phyloP scores from a whole-genome alignment of 805 yeast species.

The Ogataea haglerorum region DNA sequence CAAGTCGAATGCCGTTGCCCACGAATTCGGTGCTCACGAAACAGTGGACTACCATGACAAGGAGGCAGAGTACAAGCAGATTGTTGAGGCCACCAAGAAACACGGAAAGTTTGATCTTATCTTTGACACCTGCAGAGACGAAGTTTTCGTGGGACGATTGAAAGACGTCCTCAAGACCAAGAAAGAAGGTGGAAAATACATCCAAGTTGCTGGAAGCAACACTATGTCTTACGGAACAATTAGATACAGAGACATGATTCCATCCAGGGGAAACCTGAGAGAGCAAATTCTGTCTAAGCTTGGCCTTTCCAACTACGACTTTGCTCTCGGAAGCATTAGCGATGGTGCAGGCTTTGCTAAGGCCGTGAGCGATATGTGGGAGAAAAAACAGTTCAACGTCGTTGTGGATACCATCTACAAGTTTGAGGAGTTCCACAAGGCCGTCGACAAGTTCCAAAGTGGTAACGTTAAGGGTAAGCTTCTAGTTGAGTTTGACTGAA shows the following conservation, averaged over 20 bases:
- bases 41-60: slow-evolving; percentile 53
- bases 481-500: slow-evolving; percentile 35
- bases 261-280: slow-evolving; percentile 19
- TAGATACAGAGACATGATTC: slow-evolving; percentile 24
- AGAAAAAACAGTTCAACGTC: slow-evolving; percentile 41
- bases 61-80: slow-evolving; percentile 34
- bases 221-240: slow-evolving; percentile 35
- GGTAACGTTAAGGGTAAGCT: slow-evolving; percentile 66
- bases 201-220: slow-evolving; percentile 56
- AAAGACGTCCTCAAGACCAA: slow-evolving; percentile 43
- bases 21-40: slow-evolving; percentile 51
- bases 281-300: slow-evolving; percentile 13
- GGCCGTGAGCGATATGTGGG: slow-evolving; percentile 43
- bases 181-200: slow-evolving; percentile 45
- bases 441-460: slow-evolving; percentile 44
- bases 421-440: slow-evolving; percentile 48
- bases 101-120: slow-evolving; percentile 56
- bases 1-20: slow-evolving; percentile 25
- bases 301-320: slow-evolving; percentile 14
- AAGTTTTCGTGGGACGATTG: slow-evolving; percentile 43
- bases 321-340: slow-evolving; percentile 4
- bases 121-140: slow-evolving; percentile 63
- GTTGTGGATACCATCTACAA: slow-evolving; percentile 52
- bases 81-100: slow-evolving; percentile 29
- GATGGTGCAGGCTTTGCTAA: slow-evolving; percentile 13